These are phyloP conservation scores for Boletus rubescentipes DNA, from an alignment of 768 basidiomycete species.

Conservation along the genomic window DNA sequence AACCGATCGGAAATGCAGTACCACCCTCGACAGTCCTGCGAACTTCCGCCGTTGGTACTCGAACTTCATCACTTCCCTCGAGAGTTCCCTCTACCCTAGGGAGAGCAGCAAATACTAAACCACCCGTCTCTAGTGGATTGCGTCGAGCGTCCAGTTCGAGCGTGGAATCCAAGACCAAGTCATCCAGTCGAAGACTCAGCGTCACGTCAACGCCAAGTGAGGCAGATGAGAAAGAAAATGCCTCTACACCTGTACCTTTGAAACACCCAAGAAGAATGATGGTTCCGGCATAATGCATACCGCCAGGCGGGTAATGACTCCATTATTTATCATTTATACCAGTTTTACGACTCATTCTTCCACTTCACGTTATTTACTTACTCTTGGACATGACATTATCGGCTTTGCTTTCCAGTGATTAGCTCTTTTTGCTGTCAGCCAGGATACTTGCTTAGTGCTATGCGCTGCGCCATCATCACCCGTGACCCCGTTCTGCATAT, in stretches of 20 bases:
- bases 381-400: constrained; percentile 14
- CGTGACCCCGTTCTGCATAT: constrained; percentile 4
- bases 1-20: constrained; percentile 48
- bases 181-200: constrained; percentile 33
- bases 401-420: constrained; percentile 11
- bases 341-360: constrained; percentile 1
- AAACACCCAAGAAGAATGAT: constrained; percentile 19
- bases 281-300: constrained; percentile 13
- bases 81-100: constrained; percentile 35
- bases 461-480: constrained; percentile 2
- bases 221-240: constrained; percentile 61
- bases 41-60: constrained; percentile 28
- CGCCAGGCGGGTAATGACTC: not conserved
- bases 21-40: constrained; percentile 42
- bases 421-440: constrained; percentile 5
- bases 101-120: constrained; percentile 17
- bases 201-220: constrained; percentile 43
- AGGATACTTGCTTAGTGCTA: constrained; percentile 4
- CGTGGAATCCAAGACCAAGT: constrained; percentile 35
- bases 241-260: constrained; percentile 28
- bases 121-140: constrained; percentile 10
- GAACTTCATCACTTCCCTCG: constrained; percentile 38
- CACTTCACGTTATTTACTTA: constrained; percentile 6
- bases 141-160: constrained; percentile 34
- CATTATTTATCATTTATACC: constrained; percentile 9